Conservation (phyloP, 345 rosid genomes). For the Lepidium sativum region DNA sequence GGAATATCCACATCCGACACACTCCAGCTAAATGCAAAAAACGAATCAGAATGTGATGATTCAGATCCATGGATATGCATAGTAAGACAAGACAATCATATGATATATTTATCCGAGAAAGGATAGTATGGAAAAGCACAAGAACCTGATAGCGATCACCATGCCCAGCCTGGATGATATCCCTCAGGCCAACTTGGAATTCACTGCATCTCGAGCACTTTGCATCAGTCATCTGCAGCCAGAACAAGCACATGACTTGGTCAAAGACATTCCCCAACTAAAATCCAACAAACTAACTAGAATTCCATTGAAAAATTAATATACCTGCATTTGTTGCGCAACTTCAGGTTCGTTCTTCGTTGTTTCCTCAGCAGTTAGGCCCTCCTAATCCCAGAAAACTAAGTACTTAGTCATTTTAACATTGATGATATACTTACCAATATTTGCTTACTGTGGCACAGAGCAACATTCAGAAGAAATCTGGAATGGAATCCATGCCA, state of each 20-base stretch:
- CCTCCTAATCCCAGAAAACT: slow-evolving; percentile 49
- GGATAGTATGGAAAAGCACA: not conserved
- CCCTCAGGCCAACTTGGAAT: slow-evolving; percentile 66
- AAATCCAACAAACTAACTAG: not conserved
- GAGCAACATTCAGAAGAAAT: not conserved
- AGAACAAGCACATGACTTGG: not conserved
- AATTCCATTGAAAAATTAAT: not conserved
- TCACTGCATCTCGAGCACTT: slow-evolving; percentile 74
- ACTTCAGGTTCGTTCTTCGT: slow-evolving; percentile 82
- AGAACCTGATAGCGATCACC: slow-evolving; percentile 92
- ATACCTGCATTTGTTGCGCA: slow-evolving; percentile 70
- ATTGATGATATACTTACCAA: not conserved
- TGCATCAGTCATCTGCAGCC: slow-evolving; percentile 67
- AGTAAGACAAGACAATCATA: not conserved
- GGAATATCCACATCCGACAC: slow-evolving; percentile 71
- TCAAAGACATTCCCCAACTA: not conserved
- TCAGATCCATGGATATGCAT: not conserved
- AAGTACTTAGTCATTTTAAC: not conserved
- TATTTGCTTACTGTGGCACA: not conserved
- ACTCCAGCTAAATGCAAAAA: slow-evolving; percentile 58
- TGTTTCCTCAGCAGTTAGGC: slow-evolving; percentile 80
- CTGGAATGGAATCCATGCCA: not conserved
- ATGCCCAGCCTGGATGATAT: slow-evolving; percentile 95
- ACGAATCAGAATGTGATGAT: not conserved
- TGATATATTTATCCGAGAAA: not conserved